Base-by-base conservation (phyloP, 2,329 filamentous ascomycete species). In the Polytolypa hystricis region DNA sequence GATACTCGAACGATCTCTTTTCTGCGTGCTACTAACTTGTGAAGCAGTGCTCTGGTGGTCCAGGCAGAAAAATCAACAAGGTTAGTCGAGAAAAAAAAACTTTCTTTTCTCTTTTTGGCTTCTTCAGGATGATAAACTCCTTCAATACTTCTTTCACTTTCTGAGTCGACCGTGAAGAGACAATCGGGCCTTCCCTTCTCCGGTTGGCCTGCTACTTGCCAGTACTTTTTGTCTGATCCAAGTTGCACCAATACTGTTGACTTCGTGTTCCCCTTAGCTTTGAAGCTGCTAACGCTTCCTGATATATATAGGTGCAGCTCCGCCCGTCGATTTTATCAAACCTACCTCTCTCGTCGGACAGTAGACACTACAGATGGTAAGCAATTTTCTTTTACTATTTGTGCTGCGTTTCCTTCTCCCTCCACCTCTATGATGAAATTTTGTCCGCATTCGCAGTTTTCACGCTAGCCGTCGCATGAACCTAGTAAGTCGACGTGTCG, bases 101-200 rank as follows among this genome's bases (percentile, higher is more conserved):
- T 32, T n/a, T 16, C 27, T 35, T 18, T 27, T 30, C 33, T 27
- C 20, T 40, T 27, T 37, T 37, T 46, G 8, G 25, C 16, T 25
- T 41, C 18, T 29, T 28, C 45, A 70, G 67, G 74, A 79, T 78
- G 75, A 77, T 67, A 77, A 65, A 60, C 47, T 51, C 55, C 61
- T 53, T 51, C 61, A 30, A 66, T 64, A 69, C 73, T 78, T 77
- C 73, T 76, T 77, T 71, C 67, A 69, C 64, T 64, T 65, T 60
- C 73, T 64, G 74, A 79, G 57, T 77, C 75, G 75, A 67, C 74
- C 73, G 66, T 79, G 75, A 78, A 70, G 72, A 77, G 69, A 70
- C 54, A 65, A 61, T 65, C 58, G 69, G 72, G 73, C 66, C 64
- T 62, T 65, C 67, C 68, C 67, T 60, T 75, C 71, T 69, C 71